phyloP scores from a whole-genome alignment of 179 eudicot species.

The Beta lomatogona region DNA sequence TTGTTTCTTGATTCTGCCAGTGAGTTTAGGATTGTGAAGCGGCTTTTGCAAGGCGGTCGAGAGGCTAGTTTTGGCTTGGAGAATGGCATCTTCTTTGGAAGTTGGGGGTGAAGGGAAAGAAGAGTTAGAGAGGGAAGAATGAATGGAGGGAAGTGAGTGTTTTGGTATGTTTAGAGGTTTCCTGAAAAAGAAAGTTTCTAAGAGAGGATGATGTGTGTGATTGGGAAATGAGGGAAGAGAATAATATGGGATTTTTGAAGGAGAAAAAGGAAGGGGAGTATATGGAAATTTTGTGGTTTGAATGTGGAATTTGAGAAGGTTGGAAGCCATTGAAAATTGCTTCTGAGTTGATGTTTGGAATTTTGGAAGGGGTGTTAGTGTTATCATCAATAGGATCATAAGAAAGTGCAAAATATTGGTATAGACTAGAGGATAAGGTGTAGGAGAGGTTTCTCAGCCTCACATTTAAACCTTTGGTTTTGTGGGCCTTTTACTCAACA shows the following conservation, averaged over 20 bases:
- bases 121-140: conserved; percentile 40
- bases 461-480: conserved; percentile 12
- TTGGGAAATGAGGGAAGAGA: conserved; percentile 18
- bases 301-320: conserved; percentile 45
- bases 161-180: conserved; percentile 24
- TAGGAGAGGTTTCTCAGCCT: conserved; percentile 21
- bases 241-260: conserved; percentile 26
- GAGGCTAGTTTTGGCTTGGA: conserved; percentile 77
- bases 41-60: conserved; percentile 70
- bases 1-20: conserved; percentile 66
- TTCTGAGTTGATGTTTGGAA: neutral
- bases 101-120: conserved; percentile 65
- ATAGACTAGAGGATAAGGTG: conserved; percentile 33
- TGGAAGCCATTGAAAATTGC: conserved; percentile 42
- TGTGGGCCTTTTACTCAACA: neutral
- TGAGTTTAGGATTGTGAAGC: conserved; percentile 68
- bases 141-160: conserved; percentile 25
- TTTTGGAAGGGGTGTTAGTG: neutral
- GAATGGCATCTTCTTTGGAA: conserved; percentile 74
- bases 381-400: neutral
- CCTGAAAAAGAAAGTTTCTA: conserved; percentile 21
- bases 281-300: conserved; percentile 28
- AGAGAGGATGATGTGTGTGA: conserved; percentile 18
- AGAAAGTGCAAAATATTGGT: conserved; percentile 10
- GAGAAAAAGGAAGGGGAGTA: conserved; percentile 22